Conservation (phyloP, 129 eudicot species). For the Ambrosia trifida region DNA sequence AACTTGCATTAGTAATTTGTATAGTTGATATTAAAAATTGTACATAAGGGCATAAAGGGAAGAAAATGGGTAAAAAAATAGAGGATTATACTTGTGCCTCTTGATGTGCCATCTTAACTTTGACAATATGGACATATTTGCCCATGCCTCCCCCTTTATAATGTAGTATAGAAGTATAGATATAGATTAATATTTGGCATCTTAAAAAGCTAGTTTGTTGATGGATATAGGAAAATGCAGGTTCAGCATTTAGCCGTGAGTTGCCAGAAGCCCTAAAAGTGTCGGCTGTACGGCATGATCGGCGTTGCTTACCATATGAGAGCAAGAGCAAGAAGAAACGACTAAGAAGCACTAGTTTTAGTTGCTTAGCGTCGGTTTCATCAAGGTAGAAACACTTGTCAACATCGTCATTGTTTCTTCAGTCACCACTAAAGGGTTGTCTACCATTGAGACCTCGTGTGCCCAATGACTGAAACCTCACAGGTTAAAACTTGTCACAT, state of each 20-base stretch:
- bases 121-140: too few species aligned
- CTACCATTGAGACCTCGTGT: constrained; percentile 42
- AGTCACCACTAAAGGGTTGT: constrained; percentile 76
- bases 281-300: constrained; percentile 52
- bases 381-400: constrained; percentile 70
- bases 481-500: constrained; percentile 22
- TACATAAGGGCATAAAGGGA: too few species aligned
- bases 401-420: constrained; percentile 62
- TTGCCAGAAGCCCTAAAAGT: constrained; percentile 73
- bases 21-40: too few species aligned
- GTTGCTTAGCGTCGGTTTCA: constrained; percentile 71
- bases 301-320: constrained; percentile 39
- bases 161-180: too few species aligned
- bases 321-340: constrained; percentile 46
- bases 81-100: too few species aligned
- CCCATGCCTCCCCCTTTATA: too few species aligned
- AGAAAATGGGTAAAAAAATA: too few species aligned
- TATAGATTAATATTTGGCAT: not conserved
- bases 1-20: too few species aligned
- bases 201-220: not conserved
- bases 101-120: too few species aligned
- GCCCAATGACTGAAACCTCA: constrained; percentile 33
- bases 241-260: constrained; percentile 64
- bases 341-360: constrained; percentile 56
- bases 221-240: constrained; percentile 29